Evolutionary conservation across 441 rosid species (phyloP).

Genomic region (Gossypium laxum): DNA sequence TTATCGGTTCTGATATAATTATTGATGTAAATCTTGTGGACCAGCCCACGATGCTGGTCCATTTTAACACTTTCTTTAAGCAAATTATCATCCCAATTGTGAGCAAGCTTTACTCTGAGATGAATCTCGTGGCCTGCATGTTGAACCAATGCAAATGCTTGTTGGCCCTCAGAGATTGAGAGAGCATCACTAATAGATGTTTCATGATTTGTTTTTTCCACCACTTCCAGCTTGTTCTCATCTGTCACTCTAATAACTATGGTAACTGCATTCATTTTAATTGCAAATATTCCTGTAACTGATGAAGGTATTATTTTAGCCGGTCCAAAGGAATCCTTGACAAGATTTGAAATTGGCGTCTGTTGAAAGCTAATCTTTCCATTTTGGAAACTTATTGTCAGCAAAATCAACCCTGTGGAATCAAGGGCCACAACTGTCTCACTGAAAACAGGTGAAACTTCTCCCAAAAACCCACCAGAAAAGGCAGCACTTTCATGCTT

Average conservation of each 20-base stretch:
- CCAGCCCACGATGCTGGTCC: slow-evolving; percentile 71
- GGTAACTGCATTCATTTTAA: slow-evolving; percentile 32
- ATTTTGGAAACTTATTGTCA: slow-evolving; percentile 42
- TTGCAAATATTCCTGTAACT: slow-evolving; percentile 47
- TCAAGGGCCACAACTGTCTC: slow-evolving; percentile 62
- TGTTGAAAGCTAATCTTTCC: slow-evolving; percentile 48
- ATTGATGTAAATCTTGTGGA: slow-evolving; percentile 80
- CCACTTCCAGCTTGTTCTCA: slow-evolving; percentile 60
- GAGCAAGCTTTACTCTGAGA: slow-evolving; percentile 54
- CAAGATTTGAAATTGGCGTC: slow-evolving; percentile 49
- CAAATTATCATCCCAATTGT: slow-evolving; percentile 58
- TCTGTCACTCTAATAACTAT: slow-evolving; percentile 42
- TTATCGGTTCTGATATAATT: slow-evolving; percentile 80
- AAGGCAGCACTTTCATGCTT: slow-evolving; percentile 46
- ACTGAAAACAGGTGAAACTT: slow-evolving; percentile 49
- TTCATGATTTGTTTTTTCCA: slow-evolving; percentile 46
- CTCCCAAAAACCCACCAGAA: slow-evolving; percentile 64
- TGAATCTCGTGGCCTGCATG: slow-evolving; percentile 53
- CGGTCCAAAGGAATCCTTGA: slow-evolving; percentile 36
- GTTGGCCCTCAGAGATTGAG: slow-evolving; percentile 48
- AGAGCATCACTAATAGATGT: slow-evolving; percentile 72
- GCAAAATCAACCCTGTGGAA: slow-evolving; percentile 48
- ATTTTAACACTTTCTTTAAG: slow-evolving; percentile 62
- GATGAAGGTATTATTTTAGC: slow-evolving; percentile 49
- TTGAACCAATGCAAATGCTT: slow-evolving; percentile 66